phyloP scores from a whole-genome alignment of 257 asterid species.

The Primulina eburnea region DNA sequence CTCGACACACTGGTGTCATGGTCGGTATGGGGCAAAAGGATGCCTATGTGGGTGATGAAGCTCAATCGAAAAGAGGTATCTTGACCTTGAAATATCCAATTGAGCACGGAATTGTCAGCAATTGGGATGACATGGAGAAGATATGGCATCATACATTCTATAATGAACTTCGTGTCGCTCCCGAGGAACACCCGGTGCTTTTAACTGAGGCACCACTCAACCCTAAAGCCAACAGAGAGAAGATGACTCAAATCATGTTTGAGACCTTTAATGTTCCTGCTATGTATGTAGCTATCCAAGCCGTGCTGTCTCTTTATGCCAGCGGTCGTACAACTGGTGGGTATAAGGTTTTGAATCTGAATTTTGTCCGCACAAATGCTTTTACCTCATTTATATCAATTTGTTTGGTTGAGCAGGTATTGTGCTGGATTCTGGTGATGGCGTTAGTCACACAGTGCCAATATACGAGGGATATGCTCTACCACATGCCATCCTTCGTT shows the following conservation, averaged over 20 bases:
- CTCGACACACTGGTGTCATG: slow-evolving; percentile 51
- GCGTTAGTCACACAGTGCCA: slow-evolving; percentile 50
- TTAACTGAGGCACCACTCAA: slow-evolving; percentile 55
- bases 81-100: slow-evolving; percentile 48
- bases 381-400: neutral
- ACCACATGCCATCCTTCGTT: slow-evolving; percentile 51
- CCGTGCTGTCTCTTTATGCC: slow-evolving; percentile 52
- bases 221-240: slow-evolving; percentile 53
- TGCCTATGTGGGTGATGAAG: slow-evolving; percentile 51
- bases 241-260: slow-evolving; percentile 53
- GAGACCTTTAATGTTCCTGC: slow-evolving; percentile 51
- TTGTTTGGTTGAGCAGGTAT: slow-evolving; percentile 33
- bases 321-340: slow-evolving; percentile 54
- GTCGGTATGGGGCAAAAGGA: slow-evolving; percentile 60
- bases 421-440: slow-evolving; percentile 56
- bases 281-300: slow-evolving; percentile 54
- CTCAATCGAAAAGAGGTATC: slow-evolving; percentile 53
- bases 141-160: slow-evolving; percentile 56
- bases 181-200: slow-evolving; percentile 51
- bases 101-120: slow-evolving; percentile 49
- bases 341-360: slow-evolving; percentile 6
- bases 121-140: slow-evolving; percentile 56
- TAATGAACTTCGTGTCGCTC: slow-evolving; percentile 54
- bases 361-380: neutral
- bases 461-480: slow-evolving; percentile 51